phyloP scores from a whole-genome alignment of 2,329 filamentous ascomycete genomes.

The Colletotrichum costaricense region DNA sequence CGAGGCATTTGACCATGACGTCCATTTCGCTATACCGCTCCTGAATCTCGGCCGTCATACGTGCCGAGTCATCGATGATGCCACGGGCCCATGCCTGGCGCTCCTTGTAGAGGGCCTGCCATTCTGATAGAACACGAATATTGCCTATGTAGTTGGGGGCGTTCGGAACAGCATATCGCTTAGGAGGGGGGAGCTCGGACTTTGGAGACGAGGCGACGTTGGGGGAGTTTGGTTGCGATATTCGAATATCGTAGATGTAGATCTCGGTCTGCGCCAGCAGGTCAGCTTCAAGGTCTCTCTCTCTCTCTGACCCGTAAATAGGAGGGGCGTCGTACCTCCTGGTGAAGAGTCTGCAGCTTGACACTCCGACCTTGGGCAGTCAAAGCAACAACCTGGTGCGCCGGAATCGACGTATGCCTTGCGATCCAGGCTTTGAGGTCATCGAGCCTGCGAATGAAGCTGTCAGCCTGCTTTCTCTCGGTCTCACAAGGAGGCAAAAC shows the following conservation, averaged over 20 bases:
- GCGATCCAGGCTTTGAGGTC: constrained; percentile 86
- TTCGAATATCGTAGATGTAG: constrained; percentile 89
- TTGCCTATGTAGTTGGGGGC: constrained; percentile 88
- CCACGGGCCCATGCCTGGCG: constrained; percentile 83
- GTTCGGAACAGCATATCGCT: constrained; percentile 67
- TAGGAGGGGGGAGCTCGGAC: constrained; percentile 62
- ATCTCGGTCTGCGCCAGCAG: constrained; percentile 77
- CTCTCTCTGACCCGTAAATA: neutral
- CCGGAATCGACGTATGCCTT: constrained; percentile 77
- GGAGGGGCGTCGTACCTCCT: constrained; percentile 69
- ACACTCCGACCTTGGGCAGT: constrained; percentile 87
- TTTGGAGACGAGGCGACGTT: constrained; percentile 55
- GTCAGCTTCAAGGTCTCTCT: constrained; percentile 21
- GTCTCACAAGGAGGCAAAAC: neutral
- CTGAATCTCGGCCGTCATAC: constrained; percentile 71
- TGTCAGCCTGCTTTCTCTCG: constrained; percentile 20
- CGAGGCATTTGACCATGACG: constrained; percentile 81
- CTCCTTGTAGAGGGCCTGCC: constrained; percentile 86
- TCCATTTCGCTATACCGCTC: constrained; percentile 79
- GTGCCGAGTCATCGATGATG: constrained; percentile 75
- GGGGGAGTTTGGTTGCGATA: constrained; percentile 68
- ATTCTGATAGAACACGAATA: constrained; percentile 84
- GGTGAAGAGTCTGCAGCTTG: constrained; percentile 81
- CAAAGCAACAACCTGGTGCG: constrained; percentile 86
- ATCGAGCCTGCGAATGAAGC: constrained; percentile 71